Percentiles rank a stretch among this genome's conserved stretches.
These are phyloP conservation scores for Cytospora schulzeri DNA, from an alignment of 2,329 filamentous ascomycete species.

Conservation along the genomic window DNA sequence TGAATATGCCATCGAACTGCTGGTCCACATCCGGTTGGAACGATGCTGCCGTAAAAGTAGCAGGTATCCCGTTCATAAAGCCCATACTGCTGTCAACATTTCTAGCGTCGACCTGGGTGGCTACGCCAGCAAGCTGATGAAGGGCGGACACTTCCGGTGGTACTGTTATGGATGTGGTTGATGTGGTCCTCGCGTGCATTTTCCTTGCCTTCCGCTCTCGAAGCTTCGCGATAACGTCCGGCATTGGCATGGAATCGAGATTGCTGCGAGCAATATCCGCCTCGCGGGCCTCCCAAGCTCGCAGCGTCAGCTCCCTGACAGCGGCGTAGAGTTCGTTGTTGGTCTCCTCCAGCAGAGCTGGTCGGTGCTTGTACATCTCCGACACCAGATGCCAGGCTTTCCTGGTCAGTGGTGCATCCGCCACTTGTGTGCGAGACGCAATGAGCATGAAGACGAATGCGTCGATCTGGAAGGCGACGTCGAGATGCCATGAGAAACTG, in stretches of 20 bases:
- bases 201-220: slow-evolving; percentile 24
- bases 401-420: slow-evolving; percentile 24
- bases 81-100: slow-evolving; percentile 3
- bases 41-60: not conserved
- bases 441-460: slow-evolving; percentile 30
- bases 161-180: slow-evolving; percentile 10
- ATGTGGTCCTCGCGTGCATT: not conserved
- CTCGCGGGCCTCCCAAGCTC: slow-evolving; percentile 32
- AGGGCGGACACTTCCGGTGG: slow-evolving; percentile 22
- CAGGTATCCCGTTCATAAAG: not conserved
- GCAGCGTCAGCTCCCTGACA: slow-evolving; percentile 30
- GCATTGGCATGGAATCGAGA: slow-evolving; percentile 11
- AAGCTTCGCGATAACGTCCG: slow-evolving; percentile 20
- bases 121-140: slow-evolving; percentile 24
- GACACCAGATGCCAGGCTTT: slow-evolving; percentile 30
- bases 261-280: slow-evolving; percentile 20
- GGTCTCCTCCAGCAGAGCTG: slow-evolving; percentile 23
- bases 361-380: slow-evolving; percentile 28
- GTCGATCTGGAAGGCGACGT: slow-evolving; percentile 31
- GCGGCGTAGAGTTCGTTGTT: slow-evolving; percentile 29
- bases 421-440: slow-evolving; percentile 28
- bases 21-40: slow-evolving; percentile 20
- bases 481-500: slow-evolving; percentile 32
- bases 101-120: slow-evolving; percentile 26
- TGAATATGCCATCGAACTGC: slow-evolving; percentile 26